Evolutionary conservation across 495 filamentous ascomycete species (phyloP).

Genomic region (Tuber melanosporum): DNA sequence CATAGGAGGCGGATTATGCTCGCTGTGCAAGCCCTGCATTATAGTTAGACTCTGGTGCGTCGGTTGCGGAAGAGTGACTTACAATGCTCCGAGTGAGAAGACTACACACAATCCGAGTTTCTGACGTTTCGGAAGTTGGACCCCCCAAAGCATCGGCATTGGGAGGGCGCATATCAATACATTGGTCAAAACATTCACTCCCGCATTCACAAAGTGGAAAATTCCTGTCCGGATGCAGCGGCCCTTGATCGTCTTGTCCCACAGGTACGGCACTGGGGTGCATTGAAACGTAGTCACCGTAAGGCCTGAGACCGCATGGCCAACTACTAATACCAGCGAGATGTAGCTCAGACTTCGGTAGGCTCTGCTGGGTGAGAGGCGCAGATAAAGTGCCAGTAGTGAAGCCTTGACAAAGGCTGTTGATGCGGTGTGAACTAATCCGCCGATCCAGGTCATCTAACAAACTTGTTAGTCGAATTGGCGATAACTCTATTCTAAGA

Average conservation of each 20-base stretch:
- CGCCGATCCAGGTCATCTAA: constrained; percentile 26
- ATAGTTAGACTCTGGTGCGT: constrained; percentile 4
- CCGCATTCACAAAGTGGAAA: constrained; percentile 51
- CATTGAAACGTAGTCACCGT: constrained; percentile 50
- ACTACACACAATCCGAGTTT: constrained; percentile 47
- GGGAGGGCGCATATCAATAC: constrained; percentile 46
- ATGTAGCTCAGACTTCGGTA: constrained; percentile 20
- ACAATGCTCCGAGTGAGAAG: constrained; percentile 51
- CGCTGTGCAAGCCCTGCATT: constrained; percentile 26
- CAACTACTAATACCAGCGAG: constrained; percentile 17
- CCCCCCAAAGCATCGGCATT: constrained; percentile 47
- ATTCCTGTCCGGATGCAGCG: constrained; percentile 48
- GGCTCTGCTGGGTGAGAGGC: constrained; percentile 16
- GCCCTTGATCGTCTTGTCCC: constrained; percentile 45
- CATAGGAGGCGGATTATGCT: constrained; percentile 31
- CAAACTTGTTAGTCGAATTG: constrained; percentile 5
- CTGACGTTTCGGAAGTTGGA: constrained; percentile 48
- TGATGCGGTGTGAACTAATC: constrained; percentile 34
- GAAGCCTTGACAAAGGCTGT: constrained; percentile 36
- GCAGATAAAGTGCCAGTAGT: constrained; percentile 32
- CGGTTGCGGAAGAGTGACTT: constrained; percentile 29
- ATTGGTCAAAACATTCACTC: constrained; percentile 45
- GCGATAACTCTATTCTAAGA: background rate
- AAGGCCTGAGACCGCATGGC: constrained; percentile 26
- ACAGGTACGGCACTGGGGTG: constrained; percentile 45